Percentiles rank a stretch among this genome's conserved stretches.
phyloP scores from a whole-genome alignment of 1,284 basidiomycete genomes.

The Wolfiporia cocos region DNA sequence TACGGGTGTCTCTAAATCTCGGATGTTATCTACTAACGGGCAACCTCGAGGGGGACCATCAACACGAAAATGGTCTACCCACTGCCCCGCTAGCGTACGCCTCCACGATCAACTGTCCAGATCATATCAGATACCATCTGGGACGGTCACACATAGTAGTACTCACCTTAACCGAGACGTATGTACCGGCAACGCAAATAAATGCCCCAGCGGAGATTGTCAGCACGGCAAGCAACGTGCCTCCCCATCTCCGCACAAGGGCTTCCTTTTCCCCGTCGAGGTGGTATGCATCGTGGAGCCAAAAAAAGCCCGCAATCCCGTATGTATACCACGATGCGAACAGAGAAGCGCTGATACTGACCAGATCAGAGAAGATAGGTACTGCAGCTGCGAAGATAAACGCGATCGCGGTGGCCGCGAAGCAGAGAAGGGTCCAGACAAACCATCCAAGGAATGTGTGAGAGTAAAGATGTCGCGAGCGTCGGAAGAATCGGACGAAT shows the following conservation, averaged over 20 bases:
- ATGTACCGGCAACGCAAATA: conserved; percentile 48
- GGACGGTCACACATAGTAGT: background rate
- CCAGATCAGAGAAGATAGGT: conserved; percentile 49
- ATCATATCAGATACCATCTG: background rate
- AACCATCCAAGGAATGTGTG: conserved; percentile 55
- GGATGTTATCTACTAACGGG: too few species aligned
- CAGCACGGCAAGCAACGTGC: conserved; percentile 32
- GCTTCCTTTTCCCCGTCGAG: conserved; percentile 30
- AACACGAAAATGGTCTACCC: conserved; percentile 48
- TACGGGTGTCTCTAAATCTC: too few species aligned
- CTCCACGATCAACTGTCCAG: conserved; percentile 38
- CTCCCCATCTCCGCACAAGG: conserved; percentile 26
- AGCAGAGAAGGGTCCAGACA: conserved; percentile 44
- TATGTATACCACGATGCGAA: conserved; percentile 57
- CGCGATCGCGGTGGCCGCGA: conserved; percentile 37
- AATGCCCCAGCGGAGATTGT: conserved; percentile 45
- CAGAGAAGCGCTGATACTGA: conserved; percentile 46
- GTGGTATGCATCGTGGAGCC: conserved; percentile 44
- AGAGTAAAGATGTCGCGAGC: conserved; percentile 47
- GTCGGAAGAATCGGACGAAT: conserved; percentile 56
- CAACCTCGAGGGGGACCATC: too few species aligned
- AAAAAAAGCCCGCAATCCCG: conserved; percentile 51
- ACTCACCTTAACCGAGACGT: conserved; percentile 43
- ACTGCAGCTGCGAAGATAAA: conserved; percentile 52
- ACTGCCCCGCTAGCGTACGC: conserved; percentile 39